Conservation (phyloP, 1,139 yeast genomes). For the Pichia sp. region DNA sequence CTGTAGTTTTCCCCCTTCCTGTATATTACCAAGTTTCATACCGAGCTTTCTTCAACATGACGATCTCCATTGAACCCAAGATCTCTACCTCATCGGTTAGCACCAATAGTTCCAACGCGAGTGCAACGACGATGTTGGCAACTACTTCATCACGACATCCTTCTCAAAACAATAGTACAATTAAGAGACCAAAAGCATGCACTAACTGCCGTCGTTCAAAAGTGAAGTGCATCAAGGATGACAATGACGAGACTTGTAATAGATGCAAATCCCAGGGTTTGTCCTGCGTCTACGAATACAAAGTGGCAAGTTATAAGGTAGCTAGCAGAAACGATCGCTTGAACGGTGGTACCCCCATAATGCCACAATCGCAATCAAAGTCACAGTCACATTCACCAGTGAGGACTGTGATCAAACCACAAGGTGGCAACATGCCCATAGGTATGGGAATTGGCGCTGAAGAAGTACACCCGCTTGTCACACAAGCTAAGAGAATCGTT, state of each 20-base stretch:
- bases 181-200: conserved; percentile 47
- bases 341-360: too few relatives aligned
- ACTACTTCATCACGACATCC: too few relatives aligned
- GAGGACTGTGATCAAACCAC: too few relatives aligned
- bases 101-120: not conserved
- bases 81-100: not conserved
- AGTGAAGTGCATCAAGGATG: conserved; percentile 46
- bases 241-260: conserved; percentile 47
- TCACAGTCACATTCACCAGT: too few relatives aligned
- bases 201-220: conserved; percentile 56
- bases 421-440: too few relatives aligned
- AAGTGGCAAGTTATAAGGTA: conserved; percentile 41
- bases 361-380: not conserved
- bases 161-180: too few relatives aligned
- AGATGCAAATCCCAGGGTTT: conserved; percentile 48
- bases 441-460: too few relatives aligned
- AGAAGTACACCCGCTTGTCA: too few relatives aligned
- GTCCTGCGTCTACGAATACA: conserved; percentile 51
- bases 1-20: not conserved
- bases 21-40: not conserved
- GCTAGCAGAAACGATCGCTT: conserved; percentile 12
- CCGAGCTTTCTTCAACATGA: not conserved
- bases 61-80: not conserved
- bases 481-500: too few relatives aligned
- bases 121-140: not conserved